phyloP scores from a whole-genome alignment of 257 asterid genomes.

The Linderniella brevidens region DNA sequence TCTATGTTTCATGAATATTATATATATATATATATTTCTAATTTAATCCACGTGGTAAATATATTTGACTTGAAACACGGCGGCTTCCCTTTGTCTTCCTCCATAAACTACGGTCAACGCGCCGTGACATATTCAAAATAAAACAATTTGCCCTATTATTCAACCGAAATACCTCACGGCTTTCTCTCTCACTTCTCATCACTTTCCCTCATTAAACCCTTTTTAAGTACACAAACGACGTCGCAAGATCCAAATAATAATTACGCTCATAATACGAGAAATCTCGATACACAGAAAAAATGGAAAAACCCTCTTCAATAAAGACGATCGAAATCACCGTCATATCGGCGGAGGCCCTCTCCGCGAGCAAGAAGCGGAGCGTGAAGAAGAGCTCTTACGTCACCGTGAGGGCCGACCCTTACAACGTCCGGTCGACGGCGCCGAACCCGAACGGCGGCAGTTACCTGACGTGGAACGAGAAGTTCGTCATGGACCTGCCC shows the following conservation, averaged over 20 bases:
- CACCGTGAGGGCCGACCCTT: slow-evolving; percentile 21
- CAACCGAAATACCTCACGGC: background rate
- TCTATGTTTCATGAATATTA: no score
- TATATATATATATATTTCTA: no score
- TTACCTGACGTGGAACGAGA: slow-evolving; percentile 53
- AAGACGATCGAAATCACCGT: slow-evolving; percentile 22
- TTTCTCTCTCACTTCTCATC: no score
- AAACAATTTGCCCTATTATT: no score
- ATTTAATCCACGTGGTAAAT: no score
- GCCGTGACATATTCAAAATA: no score
- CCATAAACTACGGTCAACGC: no score
- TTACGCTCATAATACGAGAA: no score
- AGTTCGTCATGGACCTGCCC: slow-evolving; percentile 37
- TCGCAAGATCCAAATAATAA: no score
- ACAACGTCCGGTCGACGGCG: slow-evolving; percentile 18
- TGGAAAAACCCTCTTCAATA: slow-evolving; percentile 9
- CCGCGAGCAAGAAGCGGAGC: slow-evolving; percentile 10
- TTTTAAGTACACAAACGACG: background rate
- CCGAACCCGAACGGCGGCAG: slow-evolving; percentile 35
- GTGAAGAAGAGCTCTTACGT: slow-evolving; percentile 19
- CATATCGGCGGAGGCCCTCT: slow-evolving; percentile 26
- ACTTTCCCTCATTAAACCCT: background rate
- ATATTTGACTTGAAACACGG: no score
- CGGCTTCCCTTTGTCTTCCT: no score
- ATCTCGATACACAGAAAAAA: no score